A percentile compares a stretch with the other conserved stretches of the same genome.
These are phyloP conservation scores for Neltuma alba DNA, from an alignment of 306 rosid genomes.

Conservation along the genomic window DNA sequence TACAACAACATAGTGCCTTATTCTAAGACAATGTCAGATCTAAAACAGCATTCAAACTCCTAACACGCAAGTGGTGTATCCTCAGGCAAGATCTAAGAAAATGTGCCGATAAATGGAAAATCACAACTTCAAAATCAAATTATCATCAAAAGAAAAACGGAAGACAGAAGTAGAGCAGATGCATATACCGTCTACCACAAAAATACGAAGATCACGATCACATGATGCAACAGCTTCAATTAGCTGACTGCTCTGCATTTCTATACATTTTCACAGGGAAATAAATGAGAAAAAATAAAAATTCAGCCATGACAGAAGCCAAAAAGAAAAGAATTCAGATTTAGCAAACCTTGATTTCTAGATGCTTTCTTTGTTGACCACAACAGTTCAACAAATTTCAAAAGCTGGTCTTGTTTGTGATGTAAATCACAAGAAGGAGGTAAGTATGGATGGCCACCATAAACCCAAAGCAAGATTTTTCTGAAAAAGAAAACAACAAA, in stretches of 20 bases:
- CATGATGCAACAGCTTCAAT: constrained; percentile 52
- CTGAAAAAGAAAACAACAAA: constrained; percentile 44
- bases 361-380: constrained; percentile 63
- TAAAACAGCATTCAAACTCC: background rate
- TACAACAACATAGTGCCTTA: background rate
- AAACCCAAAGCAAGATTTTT: constrained; percentile 81
- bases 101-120: background rate
- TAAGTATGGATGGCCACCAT: constrained; percentile 89
- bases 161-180: background rate
- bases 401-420: constrained; percentile 59
- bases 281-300: background rate
- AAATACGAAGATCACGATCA: constrained; percentile 56
- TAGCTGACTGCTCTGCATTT: constrained; percentile 39
- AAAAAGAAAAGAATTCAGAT: constrained; percentile 28
- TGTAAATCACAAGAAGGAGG: constrained; percentile 64
- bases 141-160: background rate
- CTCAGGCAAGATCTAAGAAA: background rate
- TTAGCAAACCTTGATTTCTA: constrained; percentile 51
- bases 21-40: background rate
- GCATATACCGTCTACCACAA: constrained; percentile 70
- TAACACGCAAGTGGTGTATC: background rate
- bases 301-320: background rate
- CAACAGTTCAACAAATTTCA: constrained; percentile 53
- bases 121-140: background rate
- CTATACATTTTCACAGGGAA: constrained; percentile 29